Evolutionary conservation across 441 rosid genomes (phyloP).

Genomic region (Erodium texanum): DNA sequence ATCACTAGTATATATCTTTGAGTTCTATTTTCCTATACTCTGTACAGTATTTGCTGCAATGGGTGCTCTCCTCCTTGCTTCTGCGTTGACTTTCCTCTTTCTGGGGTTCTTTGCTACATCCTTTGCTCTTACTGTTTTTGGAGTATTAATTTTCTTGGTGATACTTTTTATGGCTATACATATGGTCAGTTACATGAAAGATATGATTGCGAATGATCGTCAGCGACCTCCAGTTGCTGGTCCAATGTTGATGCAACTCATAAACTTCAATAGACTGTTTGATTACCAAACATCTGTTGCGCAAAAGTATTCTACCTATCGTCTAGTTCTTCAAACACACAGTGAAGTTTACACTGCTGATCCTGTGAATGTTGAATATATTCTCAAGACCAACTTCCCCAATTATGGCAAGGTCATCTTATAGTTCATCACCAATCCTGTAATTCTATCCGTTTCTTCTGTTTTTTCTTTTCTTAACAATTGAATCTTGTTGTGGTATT

Average conservation of each 20-base stretch:
- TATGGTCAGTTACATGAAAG: constrained; percentile 19
- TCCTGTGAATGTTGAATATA: constrained; percentile 32
- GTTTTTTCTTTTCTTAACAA: background rate
- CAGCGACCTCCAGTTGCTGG: constrained; percentile 34
- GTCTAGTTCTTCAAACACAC: constrained; percentile 19
- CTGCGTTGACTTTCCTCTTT: constrained; percentile 14
- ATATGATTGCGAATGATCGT: constrained; percentile 14
- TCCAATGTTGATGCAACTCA: constrained; percentile 23
- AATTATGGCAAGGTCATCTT: constrained; percentile 36
- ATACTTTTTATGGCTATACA: constrained; percentile 9
- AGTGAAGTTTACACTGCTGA: constrained; percentile 32
- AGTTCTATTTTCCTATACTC: background rate
- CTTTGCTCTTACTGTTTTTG: constrained; percentile 18
- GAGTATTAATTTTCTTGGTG: constrained; percentile 14
- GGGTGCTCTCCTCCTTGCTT: constrained; percentile 19
- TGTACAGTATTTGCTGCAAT: background rate
- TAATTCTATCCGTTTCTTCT: constrained; percentile 2
- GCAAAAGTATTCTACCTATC: constrained; percentile 24
- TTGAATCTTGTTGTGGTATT: background rate
- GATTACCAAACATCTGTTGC: constrained; percentile 37
- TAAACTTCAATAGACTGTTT: constrained; percentile 25
- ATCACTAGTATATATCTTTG: background rate
- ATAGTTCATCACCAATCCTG: background rate
- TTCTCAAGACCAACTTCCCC: constrained; percentile 37
- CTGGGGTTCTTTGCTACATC: constrained; percentile 15